Evolutionary conservation across 345 rosid genomes (phyloP).

Genomic region (Rhodamnia rubescens): DNA sequence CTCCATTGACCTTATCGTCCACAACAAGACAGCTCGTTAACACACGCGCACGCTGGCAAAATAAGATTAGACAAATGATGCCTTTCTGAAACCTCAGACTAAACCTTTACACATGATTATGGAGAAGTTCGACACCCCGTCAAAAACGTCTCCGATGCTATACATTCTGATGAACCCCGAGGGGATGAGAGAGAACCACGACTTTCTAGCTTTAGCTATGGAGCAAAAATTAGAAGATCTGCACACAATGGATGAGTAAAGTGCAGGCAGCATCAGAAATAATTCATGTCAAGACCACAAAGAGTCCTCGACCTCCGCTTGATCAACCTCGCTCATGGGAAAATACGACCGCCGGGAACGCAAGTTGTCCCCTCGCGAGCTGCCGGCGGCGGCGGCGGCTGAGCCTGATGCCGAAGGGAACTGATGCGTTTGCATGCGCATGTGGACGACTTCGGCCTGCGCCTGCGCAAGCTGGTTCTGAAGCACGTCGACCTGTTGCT

Average conservation of each 20-base stretch:
- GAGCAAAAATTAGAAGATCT: background rate
- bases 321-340: constrained; percentile 23
- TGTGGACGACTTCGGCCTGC: constrained; percentile 69
- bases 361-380: background rate
- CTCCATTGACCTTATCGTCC: background rate
- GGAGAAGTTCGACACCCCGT: background rate
- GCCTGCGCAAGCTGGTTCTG: constrained; percentile 70
- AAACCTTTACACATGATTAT: background rate
- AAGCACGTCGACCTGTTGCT: constrained; percentile 66
- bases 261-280: background rate
- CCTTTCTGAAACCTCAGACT: background rate
- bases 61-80: background rate
- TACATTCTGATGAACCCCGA: background rate
- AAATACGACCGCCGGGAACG: background rate
- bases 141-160: background rate
- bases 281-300: constrained; percentile 20
- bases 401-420: constrained; percentile 1
- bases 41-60: background rate
- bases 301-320: constrained; percentile 18
- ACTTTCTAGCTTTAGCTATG: background rate
- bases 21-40: background rate
- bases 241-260: background rate
- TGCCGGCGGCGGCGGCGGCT: background rate
- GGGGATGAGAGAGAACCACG: background rate
- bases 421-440: constrained; percentile 19